Conservation (phyloP, 306 rosid genomes). For the Senna siamea region DNA sequence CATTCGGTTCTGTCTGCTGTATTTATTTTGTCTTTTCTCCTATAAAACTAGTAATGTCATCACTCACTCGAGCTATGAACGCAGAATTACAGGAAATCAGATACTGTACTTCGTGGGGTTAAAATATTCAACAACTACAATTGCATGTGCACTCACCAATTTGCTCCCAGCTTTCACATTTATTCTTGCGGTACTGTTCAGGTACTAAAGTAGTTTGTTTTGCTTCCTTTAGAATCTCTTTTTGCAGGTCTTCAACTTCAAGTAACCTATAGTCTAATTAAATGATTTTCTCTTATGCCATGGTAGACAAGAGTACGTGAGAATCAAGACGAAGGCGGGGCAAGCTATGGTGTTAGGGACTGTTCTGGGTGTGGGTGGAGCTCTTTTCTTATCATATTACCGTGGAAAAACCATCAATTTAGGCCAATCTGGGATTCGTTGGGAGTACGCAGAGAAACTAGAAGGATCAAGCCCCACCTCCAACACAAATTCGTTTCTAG, state of each 20-base stretch:
- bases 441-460: slow-evolving; percentile 60
- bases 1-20: too few species aligned
- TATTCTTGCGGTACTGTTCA: slow-evolving; percentile 69
- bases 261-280: background rate
- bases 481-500: slow-evolving; percentile 38
- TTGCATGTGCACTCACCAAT: slow-evolving; percentile 69
- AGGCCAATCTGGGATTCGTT: slow-evolving; percentile 66
- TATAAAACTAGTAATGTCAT: too few species aligned
- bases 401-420: slow-evolving; percentile 62
- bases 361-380: slow-evolving; percentile 72
- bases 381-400: slow-evolving; percentile 74
- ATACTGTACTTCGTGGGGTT: slow-evolving; percentile 69
- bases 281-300: background rate
- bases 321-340: slow-evolving; percentile 53
- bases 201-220: slow-evolving; percentile 40
- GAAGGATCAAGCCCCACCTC: slow-evolving; percentile 29
- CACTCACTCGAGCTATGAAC: too few species aligned
- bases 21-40: too few species aligned
- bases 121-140: slow-evolving; percentile 62
- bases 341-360: slow-evolving; percentile 70
- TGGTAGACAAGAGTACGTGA: slow-evolving; percentile 70
- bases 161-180: slow-evolving; percentile 92
- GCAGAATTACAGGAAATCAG: slow-evolving; percentile 82
- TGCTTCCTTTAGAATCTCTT: too few species aligned
- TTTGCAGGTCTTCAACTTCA: background rate